Percentiles rank a stretch among this genome's conserved stretches.
Conservation (phyloP, 2,329 filamentous ascomycete species). For the Xylariaceae sp. region DNA sequence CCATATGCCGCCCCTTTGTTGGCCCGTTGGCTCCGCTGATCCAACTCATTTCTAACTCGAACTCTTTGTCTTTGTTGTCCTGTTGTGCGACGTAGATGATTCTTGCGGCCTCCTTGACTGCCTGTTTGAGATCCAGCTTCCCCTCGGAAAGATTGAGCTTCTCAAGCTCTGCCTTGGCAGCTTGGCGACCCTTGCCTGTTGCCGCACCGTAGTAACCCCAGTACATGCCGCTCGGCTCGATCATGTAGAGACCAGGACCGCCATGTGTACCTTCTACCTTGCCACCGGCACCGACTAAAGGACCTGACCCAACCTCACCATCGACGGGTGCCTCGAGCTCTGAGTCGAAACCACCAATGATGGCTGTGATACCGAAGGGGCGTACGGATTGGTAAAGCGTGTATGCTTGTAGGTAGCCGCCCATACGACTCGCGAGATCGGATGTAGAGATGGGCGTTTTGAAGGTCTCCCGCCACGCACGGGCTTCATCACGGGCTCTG, state of each 20-base stretch:
- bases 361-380: slow-evolving; percentile 95
- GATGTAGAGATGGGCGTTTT: slow-evolving; percentile 91
- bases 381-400: slow-evolving; percentile 97
- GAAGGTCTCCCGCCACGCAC: slow-evolving; percentile 90
- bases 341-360: slow-evolving; percentile 91
- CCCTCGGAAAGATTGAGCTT: slow-evolving; percentile 88
- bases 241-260: slow-evolving; percentile 96
- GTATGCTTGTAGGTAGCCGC: slow-evolving; percentile 95
- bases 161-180: slow-evolving; percentile 97
- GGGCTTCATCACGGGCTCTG: slow-evolving; percentile 91
- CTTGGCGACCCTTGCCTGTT: slow-evolving; percentile 94
- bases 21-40: slow-evolving; percentile 84
- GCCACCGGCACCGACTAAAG: slow-evolving; percentile 79
- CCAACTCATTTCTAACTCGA: slow-evolving; percentile 99
- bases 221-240: slow-evolving; percentile 95
- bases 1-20: slow-evolving; percentile 90
- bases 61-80: slow-evolving; percentile 99
- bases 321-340: slow-evolving; percentile 86
- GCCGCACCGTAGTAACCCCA: slow-evolving; percentile 99
- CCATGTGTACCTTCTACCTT: slow-evolving; percentile 79
- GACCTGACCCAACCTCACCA: slow-evolving; percentile 86
- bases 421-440: slow-evolving; percentile 90
- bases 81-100: slow-evolving; percentile 99
- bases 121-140: slow-evolving; percentile 80
- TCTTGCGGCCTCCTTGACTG: slow-evolving; percentile 92